These are phyloP conservation scores for Coccomyxa subellipsoidea DNA, from an alignment of 163 green algal species.

Conservation along the genomic window DNA sequence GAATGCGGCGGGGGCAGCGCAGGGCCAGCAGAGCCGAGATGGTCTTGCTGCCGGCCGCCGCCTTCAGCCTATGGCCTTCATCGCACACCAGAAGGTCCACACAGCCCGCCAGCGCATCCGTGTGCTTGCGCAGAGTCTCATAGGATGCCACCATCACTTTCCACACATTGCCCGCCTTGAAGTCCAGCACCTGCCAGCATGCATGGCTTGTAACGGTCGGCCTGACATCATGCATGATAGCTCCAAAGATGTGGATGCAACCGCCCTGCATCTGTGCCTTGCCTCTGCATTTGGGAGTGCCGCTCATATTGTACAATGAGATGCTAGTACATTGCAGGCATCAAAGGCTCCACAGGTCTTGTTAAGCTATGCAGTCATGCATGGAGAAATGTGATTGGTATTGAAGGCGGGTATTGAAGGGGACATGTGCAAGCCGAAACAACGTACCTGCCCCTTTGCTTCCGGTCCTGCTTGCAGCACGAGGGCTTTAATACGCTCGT, in stretches of 20 bases:
- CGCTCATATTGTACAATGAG: no score
- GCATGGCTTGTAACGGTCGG: no score
- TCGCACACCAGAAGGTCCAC: constrained; percentile 79
- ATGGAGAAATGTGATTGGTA: not conserved
- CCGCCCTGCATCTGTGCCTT: no score
- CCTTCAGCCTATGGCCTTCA: constrained; percentile 70
- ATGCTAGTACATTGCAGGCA: no score
- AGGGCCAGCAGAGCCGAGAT: constrained; percentile 66
- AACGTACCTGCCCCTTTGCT: constrained; percentile 38
- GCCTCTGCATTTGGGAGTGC: no score
- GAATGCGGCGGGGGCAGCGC: constrained; percentile 56
- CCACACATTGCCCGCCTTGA: constrained; percentile 31
- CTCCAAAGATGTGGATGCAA: no score
- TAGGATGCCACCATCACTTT: constrained; percentile 60
- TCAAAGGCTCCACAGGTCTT: no score
- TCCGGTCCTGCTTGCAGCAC: constrained; percentile 43
- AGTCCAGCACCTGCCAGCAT: constrained; percentile 50
- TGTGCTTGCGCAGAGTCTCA: constrained; percentile 73
- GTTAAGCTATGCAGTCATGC: no score
- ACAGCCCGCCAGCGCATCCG: constrained; percentile 40
- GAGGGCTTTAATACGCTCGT: constrained; percentile 64
- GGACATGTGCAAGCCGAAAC: no score
- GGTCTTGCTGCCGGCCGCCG: constrained; percentile 74
- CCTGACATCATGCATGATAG: not conserved
- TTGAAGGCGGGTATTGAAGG: no score